Percentiles rank a stretch among this genome's conserved stretches.
These are phyloP conservation scores for Trichosporon coremiiforme DNA, from an alignment of 1,284 basidiomycete genomes.

Conservation along the genomic window DNA sequence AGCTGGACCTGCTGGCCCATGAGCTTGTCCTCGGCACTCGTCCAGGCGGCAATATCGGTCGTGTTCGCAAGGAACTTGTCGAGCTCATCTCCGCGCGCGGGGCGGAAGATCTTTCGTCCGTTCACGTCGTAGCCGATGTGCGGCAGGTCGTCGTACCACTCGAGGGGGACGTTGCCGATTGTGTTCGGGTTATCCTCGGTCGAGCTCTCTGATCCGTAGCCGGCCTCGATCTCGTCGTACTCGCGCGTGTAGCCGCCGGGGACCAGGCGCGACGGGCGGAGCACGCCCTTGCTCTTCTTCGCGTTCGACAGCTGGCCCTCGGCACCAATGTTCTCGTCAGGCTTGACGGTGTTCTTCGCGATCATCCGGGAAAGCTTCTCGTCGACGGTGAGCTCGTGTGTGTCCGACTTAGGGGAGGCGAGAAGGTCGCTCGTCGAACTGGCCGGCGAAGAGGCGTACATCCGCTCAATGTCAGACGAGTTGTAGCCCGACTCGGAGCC, in stretches of 20 bases:
- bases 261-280: slow-evolving; percentile 58
- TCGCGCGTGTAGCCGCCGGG: slow-evolving; percentile 86
- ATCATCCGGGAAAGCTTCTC: slow-evolving; percentile 47
- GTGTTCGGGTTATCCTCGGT: slow-evolving; percentile 97
- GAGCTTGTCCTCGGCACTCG: slow-evolving; percentile 88
- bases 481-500: slow-evolving; percentile 56
- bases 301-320: slow-evolving; percentile 51
- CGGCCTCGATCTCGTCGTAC: slow-evolving; percentile 92
- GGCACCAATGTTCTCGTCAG: slow-evolving; percentile 50
- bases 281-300: slow-evolving; percentile 50
- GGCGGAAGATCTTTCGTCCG: slow-evolving; percentile 90
- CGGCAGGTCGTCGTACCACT: slow-evolving; percentile 99
- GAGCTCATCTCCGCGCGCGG: slow-evolving; percentile 92
- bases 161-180: slow-evolving; percentile 91
- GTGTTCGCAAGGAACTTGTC: slow-evolving; percentile 96
- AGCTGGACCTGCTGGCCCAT: slow-evolving; percentile 83
- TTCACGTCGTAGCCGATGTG: slow-evolving; percentile 97
- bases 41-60: slow-evolving; percentile 92
- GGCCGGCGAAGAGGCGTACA: slow-evolving; percentile 41
- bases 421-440: slow-evolving; percentile 21
- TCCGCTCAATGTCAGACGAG: slow-evolving; percentile 55
- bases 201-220: slow-evolving; percentile 94
- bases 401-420: slow-evolving; percentile 31
- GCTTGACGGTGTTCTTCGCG: slow-evolving; percentile 50
- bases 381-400: slow-evolving; percentile 29